Evolutionary conservation across 129 eudicot species (phyloP).

Genomic region (Tagetes patula): DNA sequence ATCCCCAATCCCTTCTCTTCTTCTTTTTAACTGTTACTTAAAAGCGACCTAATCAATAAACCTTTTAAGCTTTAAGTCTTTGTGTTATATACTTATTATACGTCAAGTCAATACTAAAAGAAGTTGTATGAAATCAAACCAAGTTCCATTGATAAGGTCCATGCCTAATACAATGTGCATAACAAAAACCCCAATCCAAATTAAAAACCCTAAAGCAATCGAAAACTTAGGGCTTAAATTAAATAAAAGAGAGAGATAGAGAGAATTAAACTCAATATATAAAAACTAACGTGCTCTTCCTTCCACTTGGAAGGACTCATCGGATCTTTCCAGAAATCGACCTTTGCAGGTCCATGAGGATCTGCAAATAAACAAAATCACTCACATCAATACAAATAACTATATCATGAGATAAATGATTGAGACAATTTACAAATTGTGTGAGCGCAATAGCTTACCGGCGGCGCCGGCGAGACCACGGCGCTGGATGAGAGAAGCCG

Average conservation of each 20-base stretch:
- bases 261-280: background rate
- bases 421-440: background rate
- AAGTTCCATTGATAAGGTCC: background rate
- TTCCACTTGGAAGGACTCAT: constrained; percentile 85
- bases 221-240: background rate
- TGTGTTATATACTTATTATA: background rate
- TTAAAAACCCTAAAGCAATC: constrained; percentile 30
- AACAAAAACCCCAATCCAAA: constrained; percentile 10
- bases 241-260: background rate
- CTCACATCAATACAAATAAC: background rate
- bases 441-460: constrained; percentile 39
- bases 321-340: constrained; percentile 80
- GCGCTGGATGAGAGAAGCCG: constrained; percentile 63
- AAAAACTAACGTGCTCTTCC: constrained; percentile 82
- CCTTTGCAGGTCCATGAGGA: constrained; percentile 80
- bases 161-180: background rate
- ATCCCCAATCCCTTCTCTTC: background rate
- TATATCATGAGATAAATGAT: constrained; percentile 1
- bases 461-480: constrained; percentile 88
- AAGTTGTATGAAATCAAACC: background rate
- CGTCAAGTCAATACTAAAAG: background rate
- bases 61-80: background rate
- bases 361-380: constrained; percentile 45
- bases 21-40: background rate
- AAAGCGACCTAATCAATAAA: background rate